These are phyloP conservation scores for Coemansia sp. DNA, from an alignment of 192 early-diverging fungal genomes.

Conservation along the genomic window DNA sequence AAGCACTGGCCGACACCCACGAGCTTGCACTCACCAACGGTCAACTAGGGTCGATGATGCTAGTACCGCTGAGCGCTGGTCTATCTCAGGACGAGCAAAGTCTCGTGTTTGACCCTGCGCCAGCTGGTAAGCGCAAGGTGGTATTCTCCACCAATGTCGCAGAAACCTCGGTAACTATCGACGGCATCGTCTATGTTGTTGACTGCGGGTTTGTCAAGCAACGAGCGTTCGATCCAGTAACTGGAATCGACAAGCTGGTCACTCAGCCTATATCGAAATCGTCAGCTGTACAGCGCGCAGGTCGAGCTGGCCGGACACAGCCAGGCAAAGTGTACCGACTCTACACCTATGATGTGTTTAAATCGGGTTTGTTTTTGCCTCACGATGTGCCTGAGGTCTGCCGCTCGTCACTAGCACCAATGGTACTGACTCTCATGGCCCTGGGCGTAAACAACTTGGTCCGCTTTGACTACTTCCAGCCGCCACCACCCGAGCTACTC, in stretches of 20 bases:
- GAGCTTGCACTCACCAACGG: slow-evolving; percentile 59
- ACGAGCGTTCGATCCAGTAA: slow-evolving; percentile 85
- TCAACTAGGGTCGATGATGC: slow-evolving; percentile 68
- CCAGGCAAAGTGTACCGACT: slow-evolving; percentile 94
- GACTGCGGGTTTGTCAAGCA: slow-evolving; percentile 94
- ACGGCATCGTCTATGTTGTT: slow-evolving; percentile 92
- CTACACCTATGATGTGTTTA: slow-evolving; percentile 87
- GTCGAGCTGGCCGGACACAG: slow-evolving; percentile 90
- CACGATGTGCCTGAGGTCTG: slow-evolving; percentile 93
- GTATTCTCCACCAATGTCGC: slow-evolving; percentile 97
- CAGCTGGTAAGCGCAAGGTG: slow-evolving; percentile 79
- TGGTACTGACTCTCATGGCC: slow-evolving; percentile 84
- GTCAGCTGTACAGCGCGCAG: slow-evolving; percentile 87
- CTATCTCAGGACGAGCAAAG: slow-evolving; percentile 86
- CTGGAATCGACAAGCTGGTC: slow-evolving; percentile 90
- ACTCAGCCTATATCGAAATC: slow-evolving; percentile 89
- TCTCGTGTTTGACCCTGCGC: slow-evolving; percentile 87
- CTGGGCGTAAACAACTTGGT: slow-evolving; percentile 93
- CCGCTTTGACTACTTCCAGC: slow-evolving; percentile 97
- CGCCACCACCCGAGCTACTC: slow-evolving; percentile 90
- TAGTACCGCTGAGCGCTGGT: slow-evolving; percentile 85
- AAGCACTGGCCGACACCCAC: slow-evolving; percentile 62
- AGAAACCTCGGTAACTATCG: slow-evolving; percentile 95
- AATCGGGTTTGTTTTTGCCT: slow-evolving; percentile 86
- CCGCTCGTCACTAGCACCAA: slow-evolving; percentile 81